A percentile compares a stretch with the other conserved stretches of the same genome.
Conservation (phyloP, 495 filamentous ascomycete genomes). For the Melanomma pulvis-pyrius region DNA sequence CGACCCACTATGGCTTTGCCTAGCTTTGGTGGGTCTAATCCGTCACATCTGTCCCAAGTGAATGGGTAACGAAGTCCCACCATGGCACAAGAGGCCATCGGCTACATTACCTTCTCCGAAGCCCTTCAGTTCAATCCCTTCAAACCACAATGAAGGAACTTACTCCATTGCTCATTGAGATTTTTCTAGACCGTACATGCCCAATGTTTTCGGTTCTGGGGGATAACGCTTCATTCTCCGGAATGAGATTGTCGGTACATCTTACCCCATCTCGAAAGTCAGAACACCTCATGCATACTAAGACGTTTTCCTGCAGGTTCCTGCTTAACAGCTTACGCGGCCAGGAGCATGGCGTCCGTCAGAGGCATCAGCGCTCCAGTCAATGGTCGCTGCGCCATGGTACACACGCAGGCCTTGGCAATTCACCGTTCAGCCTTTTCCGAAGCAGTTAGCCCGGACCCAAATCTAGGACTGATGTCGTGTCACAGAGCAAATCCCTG, state of each 20-base stretch:
- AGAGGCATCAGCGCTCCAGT: slow-evolving; percentile 5
- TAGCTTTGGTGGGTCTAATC: neutral
- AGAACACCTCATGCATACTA: slow-evolving; percentile 1
- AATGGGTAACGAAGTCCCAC: slow-evolving; percentile 2
- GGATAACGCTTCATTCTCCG: neutral
- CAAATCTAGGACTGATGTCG: slow-evolving; percentile 5
- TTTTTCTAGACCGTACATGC: too few relatives aligned
- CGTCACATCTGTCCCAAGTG: slow-evolving; percentile 11
- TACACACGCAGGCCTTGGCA: neutral
- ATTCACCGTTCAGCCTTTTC: neutral
- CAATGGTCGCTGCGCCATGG: neutral
- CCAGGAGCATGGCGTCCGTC: slow-evolving; percentile 2
- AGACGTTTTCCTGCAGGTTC: slow-evolving; percentile 21
- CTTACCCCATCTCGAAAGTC: neutral
- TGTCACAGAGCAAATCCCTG: neutral
- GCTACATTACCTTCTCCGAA: neutral
- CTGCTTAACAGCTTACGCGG: slow-evolving; percentile 29
- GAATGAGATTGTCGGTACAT: neutral
- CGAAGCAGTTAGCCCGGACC: neutral
- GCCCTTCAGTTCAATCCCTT: neutral
- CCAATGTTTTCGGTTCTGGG: neutral
- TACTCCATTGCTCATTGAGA: too few relatives aligned
- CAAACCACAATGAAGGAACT: too few relatives aligned
- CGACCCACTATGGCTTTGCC: slow-evolving; percentile 13
- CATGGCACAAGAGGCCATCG: slow-evolving; percentile 7